These are phyloP conservation scores for Aspergillus indologenus DNA, from an alignment of 495 filamentous ascomycete genomes.

Conservation along the genomic window DNA sequence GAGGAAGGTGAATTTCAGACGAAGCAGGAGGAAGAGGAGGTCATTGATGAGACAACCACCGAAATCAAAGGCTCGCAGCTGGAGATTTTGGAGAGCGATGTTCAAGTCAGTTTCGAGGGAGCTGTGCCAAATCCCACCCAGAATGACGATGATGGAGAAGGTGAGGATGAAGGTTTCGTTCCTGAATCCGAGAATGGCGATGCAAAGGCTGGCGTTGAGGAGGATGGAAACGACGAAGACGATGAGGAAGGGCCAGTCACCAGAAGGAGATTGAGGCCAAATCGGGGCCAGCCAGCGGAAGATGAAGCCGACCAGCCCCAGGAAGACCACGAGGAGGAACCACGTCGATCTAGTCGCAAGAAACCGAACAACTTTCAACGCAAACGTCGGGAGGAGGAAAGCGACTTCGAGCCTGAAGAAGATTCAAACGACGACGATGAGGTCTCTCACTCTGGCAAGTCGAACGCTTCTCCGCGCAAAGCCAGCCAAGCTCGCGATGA, in stretches of 20 bases:
- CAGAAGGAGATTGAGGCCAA: conserved; percentile 47
- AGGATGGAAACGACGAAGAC: conserved; percentile 55
- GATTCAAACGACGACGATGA: conserved; percentile 61
- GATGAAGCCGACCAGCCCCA: conserved; percentile 38
- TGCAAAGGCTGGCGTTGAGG: conserved; percentile 34
- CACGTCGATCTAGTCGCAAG: conserved; percentile 47
- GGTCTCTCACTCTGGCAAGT: conserved; percentile 48
- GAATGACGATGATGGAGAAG: conserved; percentile 23
- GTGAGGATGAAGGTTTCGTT: conserved; percentile 45
- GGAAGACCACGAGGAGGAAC: conserved; percentile 41
- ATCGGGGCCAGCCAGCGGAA: conserved; percentile 34
- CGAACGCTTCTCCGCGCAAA: conserved; percentile 44
- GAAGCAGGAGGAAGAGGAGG: conserved; percentile 34
- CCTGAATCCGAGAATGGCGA: conserved; percentile 52
- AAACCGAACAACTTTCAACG: conserved; percentile 51
- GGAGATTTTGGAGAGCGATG: conserved; percentile 42
- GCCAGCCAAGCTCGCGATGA: conserved; percentile 39
- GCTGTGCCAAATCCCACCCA: conserved; percentile 25
- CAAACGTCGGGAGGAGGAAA: conserved; percentile 63
- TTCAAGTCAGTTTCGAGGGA: conserved; percentile 39
- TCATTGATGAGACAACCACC: conserved; percentile 28
- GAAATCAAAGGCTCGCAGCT: conserved; percentile 38
- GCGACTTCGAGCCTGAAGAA: conserved; percentile 82
- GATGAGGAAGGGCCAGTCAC: conserved; percentile 64
- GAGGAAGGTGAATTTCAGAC: conserved; percentile 38